These are phyloP conservation scores for Tetraselmis chui DNA, from an alignment of 139 green algal genomes.

Conservation along the genomic window DNA sequence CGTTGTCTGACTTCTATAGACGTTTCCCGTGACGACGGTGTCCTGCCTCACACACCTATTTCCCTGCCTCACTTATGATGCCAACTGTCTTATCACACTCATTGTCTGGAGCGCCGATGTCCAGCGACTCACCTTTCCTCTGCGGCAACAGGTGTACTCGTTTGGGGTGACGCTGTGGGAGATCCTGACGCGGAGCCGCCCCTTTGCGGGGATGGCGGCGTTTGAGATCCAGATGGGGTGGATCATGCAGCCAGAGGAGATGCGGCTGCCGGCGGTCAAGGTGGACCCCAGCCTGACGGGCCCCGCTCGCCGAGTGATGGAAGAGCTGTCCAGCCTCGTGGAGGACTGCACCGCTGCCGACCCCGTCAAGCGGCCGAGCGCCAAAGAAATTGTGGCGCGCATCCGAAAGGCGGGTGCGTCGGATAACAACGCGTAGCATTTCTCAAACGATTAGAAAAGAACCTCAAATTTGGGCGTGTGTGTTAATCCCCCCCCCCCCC, in stretches of 20 bases:
- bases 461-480: too few relatives aligned
- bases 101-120: too few relatives aligned
- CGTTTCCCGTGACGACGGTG: too few relatives aligned
- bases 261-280: conserved; percentile 16
- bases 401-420: too few relatives aligned
- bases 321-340: conserved; percentile 16
- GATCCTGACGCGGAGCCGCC: conserved; percentile 37
- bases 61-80: too few relatives aligned
- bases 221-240: conserved; percentile 41
- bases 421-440: too few relatives aligned
- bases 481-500: too few relatives aligned
- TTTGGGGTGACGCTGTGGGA: conserved; percentile 61
- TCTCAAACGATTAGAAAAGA: too few relatives aligned
- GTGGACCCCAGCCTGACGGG: conserved; percentile 3
- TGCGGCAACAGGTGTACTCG: conserved; percentile 30
- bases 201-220: conserved; percentile 32
- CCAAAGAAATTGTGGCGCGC: conserved; percentile 27
- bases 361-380: conserved; percentile 21
- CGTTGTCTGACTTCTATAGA: too few relatives aligned
- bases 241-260: conserved; percentile 24
- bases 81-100: too few relatives aligned
- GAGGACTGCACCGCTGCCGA: conserved; percentile 23
- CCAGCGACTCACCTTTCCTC: too few relatives aligned
- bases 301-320: conserved; percentile 7
- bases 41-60: too few relatives aligned